A percentile compares a stretch with the other conserved stretches of the same genome.
Conservation (phyloP, 2,329 filamentous ascomycete genomes). For the Fusarium succisae region DNA sequence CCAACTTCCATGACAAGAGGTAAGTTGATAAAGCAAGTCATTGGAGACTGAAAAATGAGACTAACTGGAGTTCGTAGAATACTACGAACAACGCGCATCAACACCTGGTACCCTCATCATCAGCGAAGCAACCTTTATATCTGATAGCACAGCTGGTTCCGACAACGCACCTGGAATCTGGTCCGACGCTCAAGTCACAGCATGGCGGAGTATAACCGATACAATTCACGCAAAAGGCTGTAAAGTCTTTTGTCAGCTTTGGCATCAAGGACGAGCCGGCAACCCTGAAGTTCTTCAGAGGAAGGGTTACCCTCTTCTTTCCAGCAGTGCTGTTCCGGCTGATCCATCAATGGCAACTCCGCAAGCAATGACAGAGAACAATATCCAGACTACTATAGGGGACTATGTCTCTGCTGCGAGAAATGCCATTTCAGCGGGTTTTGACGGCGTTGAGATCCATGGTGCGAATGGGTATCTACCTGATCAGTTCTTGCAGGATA, state of each 20-base stretch:
- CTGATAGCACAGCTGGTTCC: neutral
- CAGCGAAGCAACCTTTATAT: neutral
- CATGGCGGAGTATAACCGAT: fast-evolving
- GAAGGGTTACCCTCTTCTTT: neutral
- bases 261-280: neutral
- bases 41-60: no score
- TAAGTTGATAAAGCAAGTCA: fast-evolving
- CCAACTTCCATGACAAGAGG: neutral
- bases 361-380: neutral
- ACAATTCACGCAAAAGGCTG: neutral
- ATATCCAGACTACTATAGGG: neutral
- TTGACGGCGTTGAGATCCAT: neutral
- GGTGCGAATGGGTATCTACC: neutral
- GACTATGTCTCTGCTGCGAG: neutral
- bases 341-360: neutral
- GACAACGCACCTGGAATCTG: neutral
- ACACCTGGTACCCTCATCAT: neutral
- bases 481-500: neutral
- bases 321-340: neutral
- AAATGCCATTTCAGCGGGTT: neutral
- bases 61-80: neutral
- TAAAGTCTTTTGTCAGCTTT: neutral
- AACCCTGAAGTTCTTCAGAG: neutral
- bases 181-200: neutral
- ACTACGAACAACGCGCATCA: neutral